These are phyloP conservation scores for Botrytis deweyae DNA, from an alignment of 2,329 filamentous ascomycete species.

Conservation along the genomic window DNA sequence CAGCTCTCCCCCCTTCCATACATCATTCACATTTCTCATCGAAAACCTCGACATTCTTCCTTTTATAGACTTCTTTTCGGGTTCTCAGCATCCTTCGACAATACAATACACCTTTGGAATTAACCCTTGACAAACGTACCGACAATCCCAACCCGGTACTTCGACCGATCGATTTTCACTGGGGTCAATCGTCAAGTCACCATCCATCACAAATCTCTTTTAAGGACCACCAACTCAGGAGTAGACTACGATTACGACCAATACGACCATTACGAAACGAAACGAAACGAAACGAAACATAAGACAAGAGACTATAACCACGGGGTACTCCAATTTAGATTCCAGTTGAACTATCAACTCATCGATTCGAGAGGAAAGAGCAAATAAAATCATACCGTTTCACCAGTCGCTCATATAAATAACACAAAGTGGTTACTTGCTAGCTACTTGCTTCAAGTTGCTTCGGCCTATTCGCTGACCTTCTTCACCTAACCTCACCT, in stretches of 20 bases:
- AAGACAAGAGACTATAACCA: neutral
- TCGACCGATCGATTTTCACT: conserved; percentile 13
- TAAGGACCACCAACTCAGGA: neutral
- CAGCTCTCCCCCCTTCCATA: conserved; percentile 4
- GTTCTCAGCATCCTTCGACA: conserved; percentile 3
- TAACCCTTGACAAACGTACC: conserved; percentile 5
- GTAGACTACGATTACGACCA: neutral
- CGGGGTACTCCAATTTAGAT: conserved; percentile 6
- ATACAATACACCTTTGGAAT: neutral
- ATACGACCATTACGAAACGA: conserved; percentile 3
- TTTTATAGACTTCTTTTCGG: conserved; percentile 11
- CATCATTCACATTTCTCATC: conserved; percentile 11
- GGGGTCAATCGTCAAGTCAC: conserved; percentile 6
- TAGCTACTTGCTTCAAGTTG: neutral
- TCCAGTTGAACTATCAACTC: conserved; percentile 6
- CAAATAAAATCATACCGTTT: conserved; percentile 7
- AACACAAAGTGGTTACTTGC: conserved; percentile 4
- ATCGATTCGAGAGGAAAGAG: conserved; percentile 1
- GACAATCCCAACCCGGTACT: neutral
- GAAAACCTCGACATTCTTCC: conserved; percentile 18
- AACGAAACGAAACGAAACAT: neutral
- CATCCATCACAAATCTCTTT: conserved; percentile 9
- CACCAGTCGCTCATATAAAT: conserved; percentile 17
- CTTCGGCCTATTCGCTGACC: conserved; percentile 13
- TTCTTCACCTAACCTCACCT: conserved; percentile 2